A percentile compares a stretch with the other conserved stretches of the same genome.
These are phyloP conservation scores for Penicillium daleae DNA, from an alignment of 495 filamentous ascomycete species.

Conservation along the genomic window DNA sequence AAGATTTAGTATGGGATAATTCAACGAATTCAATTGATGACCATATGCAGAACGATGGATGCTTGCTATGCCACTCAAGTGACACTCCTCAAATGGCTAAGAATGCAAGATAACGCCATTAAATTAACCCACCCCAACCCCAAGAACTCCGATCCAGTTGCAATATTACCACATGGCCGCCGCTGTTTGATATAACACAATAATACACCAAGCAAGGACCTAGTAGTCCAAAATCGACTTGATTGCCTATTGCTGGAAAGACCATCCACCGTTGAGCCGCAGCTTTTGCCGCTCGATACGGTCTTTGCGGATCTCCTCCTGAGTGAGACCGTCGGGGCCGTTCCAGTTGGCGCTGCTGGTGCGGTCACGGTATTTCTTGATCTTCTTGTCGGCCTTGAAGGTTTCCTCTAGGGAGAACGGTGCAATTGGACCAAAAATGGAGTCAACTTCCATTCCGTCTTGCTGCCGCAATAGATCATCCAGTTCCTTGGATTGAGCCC, in stretches of 20 bases:
- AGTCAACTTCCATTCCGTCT: conserved; percentile 81
- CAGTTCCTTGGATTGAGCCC: conserved; percentile 84
- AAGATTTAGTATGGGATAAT: not conserved
- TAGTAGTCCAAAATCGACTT: not conserved
- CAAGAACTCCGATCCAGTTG: conserved; percentile 9
- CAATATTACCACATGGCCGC: conserved; percentile 12
- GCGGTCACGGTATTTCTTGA: conserved; percentile 81
- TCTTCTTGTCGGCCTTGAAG: conserved; percentile 79
- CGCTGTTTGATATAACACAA: conserved; percentile 12
- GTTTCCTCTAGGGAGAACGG: conserved; percentile 93
- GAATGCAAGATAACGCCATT: conserved; percentile 23
- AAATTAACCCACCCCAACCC: conserved; percentile 18
- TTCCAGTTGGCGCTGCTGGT: conserved; percentile 94
- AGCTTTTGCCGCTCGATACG: conserved; percentile 78
- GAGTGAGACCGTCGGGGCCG: conserved; percentile 81
- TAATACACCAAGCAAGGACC: conserved; percentile 1
- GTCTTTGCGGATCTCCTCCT: conserved; percentile 84
- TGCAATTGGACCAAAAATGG: conserved; percentile 85
- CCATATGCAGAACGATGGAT: conserved; percentile 27
- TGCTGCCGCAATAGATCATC: conserved; percentile 69
- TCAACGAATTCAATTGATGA: conserved; percentile 18
- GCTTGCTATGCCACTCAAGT: conserved; percentile 22
- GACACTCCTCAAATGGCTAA: conserved; percentile 11
- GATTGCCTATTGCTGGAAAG: conserved; percentile 47
- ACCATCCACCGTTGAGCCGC: conserved; percentile 85